phyloP scores from a whole-genome alignment of 2,329 filamentous ascomycete genomes.

The Neonectria hederae region DNA sequence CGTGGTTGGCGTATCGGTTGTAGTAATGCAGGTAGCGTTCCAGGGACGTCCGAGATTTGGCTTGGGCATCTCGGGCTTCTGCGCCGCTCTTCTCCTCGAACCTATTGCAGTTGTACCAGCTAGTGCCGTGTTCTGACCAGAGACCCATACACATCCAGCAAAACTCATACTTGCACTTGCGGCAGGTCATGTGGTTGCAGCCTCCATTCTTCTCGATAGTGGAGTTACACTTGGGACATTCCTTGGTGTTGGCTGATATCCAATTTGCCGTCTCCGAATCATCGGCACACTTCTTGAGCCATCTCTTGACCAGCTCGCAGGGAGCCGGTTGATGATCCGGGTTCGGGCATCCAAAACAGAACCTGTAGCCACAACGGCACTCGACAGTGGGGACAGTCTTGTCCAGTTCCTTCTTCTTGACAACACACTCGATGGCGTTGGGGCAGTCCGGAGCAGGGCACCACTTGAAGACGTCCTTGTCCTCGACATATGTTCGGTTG shows the following conservation, averaged over 20 bases:
- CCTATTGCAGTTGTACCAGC: slow-evolving; percentile 99
- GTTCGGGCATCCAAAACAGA: slow-evolving; percentile 94
- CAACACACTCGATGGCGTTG: slow-evolving; percentile 87
- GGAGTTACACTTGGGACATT: slow-evolving; percentile 94
- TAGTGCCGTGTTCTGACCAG: slow-evolving; percentile 98
- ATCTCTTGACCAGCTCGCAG: slow-evolving; percentile 89
- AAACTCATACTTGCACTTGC: slow-evolving; percentile 96
- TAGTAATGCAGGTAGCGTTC: slow-evolving; percentile 99
- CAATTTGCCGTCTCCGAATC: slow-evolving; percentile 99
- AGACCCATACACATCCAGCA: slow-evolving; percentile 99
- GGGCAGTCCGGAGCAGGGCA: slow-evolving; percentile 97
- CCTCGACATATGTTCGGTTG: slow-evolving; percentile 94
- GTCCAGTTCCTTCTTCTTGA: slow-evolving; percentile 88
- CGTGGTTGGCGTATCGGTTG: slow-evolving; percentile 98
- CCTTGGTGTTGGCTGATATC: slow-evolving; percentile 99
- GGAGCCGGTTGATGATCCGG: slow-evolving; percentile 94
- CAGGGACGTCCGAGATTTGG: slow-evolving; percentile 86
- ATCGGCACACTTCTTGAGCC: slow-evolving; percentile 98
- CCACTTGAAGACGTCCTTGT: slow-evolving; percentile 96
- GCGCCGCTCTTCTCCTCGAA: slow-evolving; percentile 95
- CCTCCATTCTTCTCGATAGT: slow-evolving; percentile 99
- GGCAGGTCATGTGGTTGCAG: slow-evolving; percentile 97
- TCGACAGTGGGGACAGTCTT: slow-evolving; percentile 89
- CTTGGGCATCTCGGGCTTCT: slow-evolving; percentile 91
- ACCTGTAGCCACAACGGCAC: slow-evolving; percentile 84